Base-by-base conservation (phyloP, 1,284 basidiomycete genomes). In the Flammula alnicola region DNA sequence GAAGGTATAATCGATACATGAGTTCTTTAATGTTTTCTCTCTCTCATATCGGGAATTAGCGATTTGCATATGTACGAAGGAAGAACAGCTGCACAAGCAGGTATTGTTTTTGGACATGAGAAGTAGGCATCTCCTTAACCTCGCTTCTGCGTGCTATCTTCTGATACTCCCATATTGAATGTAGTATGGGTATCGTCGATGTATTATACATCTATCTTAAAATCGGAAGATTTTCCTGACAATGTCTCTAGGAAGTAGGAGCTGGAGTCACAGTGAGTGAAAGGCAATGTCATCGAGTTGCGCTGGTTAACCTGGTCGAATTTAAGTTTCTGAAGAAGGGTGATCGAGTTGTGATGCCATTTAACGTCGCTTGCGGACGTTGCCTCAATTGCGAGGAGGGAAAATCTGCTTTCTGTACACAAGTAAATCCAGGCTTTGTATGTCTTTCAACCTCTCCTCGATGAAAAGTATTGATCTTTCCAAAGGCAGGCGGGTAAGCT, bases 21-120 rank as follows among this genome's bases (percentile, higher is more conserved):
- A 14, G 9, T 10, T 22, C 22, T 39, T n/a, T 43, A 4, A 14
- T 22, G 10, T 14, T 7, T n/a, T 11, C 22, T n/a, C 19, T 22
- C 5, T 11, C 2, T 20, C 2, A 22, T 27, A 27, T 42, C 17
- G 17, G 19, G 5, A 22, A 11, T 4, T 12, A 78, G 77, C 42
- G 78, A 80, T 54, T 57, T 80, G 47, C 76, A 80, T 51, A 80
- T 79, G 76, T 80, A 80, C 57, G 77, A 81, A 63, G 79, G 78
- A 9, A 76, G 78, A 50, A 80, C 78, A 1, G 74, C 68, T 12
- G 78, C 77, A 1, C 54, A 78, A 55, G 51, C 74, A 26, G 77
- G 77, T 3, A 77, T 80, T 26, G 71, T 79, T 11, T 80, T 81
- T 47, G 78, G 78, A 5, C 78, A 80, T 57, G 78, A 81, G 58